Evolutionary conservation across 225 moss, liverwort and hornwort genomes (phyloP).

Genomic region (Sphagnum tenellum): DNA sequence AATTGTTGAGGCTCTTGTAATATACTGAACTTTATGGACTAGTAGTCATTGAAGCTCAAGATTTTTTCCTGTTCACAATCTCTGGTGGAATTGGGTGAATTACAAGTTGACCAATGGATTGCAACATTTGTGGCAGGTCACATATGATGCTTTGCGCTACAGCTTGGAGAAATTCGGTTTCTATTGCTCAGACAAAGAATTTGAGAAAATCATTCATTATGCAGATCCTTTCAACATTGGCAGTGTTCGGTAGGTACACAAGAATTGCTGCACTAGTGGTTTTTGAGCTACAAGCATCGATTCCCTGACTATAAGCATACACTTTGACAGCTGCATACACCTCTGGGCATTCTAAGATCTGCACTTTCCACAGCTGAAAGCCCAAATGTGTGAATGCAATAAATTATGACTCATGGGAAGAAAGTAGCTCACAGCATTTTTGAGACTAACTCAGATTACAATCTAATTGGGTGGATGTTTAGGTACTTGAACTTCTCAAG

Average conservation of each 20-base stretch:
- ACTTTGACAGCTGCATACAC: not conserved
- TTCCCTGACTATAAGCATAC: not conserved
- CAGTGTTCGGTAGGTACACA: constrained; percentile 20
- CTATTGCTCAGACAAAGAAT: constrained; percentile 35
- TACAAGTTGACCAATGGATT: too few species aligned
- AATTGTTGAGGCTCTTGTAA: too few species aligned
- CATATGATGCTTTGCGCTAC: constrained; percentile 42
- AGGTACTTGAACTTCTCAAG: constrained; percentile 38
- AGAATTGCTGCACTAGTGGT: too few species aligned
- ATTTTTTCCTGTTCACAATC: too few species aligned
- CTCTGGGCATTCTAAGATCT: not conserved
- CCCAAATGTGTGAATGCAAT: too few species aligned
- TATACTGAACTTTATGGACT: too few species aligned
- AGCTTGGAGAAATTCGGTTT: constrained; percentile 46
- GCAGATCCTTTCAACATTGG: constrained; percentile 32
- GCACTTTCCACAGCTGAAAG: too few species aligned
- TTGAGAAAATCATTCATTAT: constrained; percentile 22
- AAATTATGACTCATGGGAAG: too few species aligned
- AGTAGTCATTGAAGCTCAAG: too few species aligned
- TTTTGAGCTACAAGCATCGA: not conserved
- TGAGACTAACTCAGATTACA: not conserved
- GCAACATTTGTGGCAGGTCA: constrained; percentile 7
- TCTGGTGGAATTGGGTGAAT: too few species aligned
- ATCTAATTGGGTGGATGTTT: not conserved
- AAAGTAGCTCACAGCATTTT: not conserved